These are phyloP conservation scores for Aspergillus haitiensis DNA, from an alignment of 495 filamentous ascomycete genomes.

Conservation along the genomic window DNA sequence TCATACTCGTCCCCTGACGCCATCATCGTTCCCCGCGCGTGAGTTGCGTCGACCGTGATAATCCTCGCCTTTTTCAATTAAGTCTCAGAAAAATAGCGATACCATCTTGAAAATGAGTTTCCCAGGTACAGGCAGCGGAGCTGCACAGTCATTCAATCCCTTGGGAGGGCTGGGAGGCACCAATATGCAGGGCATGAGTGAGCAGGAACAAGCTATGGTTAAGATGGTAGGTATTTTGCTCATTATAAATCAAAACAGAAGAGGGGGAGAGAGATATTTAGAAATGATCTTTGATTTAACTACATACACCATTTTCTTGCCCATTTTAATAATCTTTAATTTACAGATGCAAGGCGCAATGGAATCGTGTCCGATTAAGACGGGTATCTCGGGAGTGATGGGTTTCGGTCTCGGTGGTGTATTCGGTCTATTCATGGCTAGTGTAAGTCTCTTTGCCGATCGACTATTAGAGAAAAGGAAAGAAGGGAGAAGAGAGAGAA, in stretches of 20 bases:
- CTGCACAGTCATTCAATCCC: slow-evolving; percentile 8
- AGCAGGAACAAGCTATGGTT: slow-evolving; percentile 55
- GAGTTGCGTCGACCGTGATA: too few relatives aligned
- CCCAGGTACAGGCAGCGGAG: slow-evolving; percentile 29
- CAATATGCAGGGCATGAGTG: slow-evolving; percentile 46
- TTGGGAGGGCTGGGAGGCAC: slow-evolving; percentile 29
- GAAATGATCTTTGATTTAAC: neutral
- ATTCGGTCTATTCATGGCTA: slow-evolving; percentile 96
- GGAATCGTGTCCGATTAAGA: slow-evolving; percentile 87
- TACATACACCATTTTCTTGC: neutral
- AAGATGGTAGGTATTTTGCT: slow-evolving; percentile 43
- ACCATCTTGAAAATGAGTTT: slow-evolving; percentile 42
- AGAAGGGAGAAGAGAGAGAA: neutral
- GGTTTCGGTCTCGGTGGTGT: slow-evolving; percentile 87
- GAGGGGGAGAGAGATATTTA: too few relatives aligned
- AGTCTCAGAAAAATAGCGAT: neutral
- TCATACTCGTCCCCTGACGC: too few relatives aligned
- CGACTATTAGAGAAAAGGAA: neutral
- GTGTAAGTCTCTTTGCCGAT: slow-evolving; percentile 54
- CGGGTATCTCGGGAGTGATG: slow-evolving; percentile 76
- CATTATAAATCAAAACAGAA: too few relatives aligned
- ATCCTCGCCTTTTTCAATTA: neutral
- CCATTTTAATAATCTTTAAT: neutral
- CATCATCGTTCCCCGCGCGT: too few relatives aligned
- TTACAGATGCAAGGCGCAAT: slow-evolving; percentile 73